A percentile compares a stretch with the other conserved stretches of the same genome.
Conservation (phyloP, 1,284 basidiomycete genomes). For the Peniophora sp. region DNA sequence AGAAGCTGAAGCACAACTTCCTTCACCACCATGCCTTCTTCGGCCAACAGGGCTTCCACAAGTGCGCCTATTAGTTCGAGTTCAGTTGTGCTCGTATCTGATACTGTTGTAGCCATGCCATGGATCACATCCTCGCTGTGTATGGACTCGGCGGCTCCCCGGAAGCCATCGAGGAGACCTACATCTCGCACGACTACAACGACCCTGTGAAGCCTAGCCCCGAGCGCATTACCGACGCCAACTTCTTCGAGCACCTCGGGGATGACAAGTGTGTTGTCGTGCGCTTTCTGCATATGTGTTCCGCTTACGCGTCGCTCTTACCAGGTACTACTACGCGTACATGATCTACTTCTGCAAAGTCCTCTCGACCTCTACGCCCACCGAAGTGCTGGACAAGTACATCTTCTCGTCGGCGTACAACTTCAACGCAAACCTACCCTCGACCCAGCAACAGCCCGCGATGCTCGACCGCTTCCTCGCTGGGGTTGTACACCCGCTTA, state of each 20-base stretch:
- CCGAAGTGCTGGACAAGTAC: slow-evolving; percentile 42
- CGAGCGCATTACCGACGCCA: slow-evolving; percentile 29
- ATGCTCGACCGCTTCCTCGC: slow-evolving; percentile 57
- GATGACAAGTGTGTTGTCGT: slow-evolving; percentile 31
- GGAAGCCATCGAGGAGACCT: slow-evolving; percentile 32
- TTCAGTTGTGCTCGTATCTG: too few relatives aligned
- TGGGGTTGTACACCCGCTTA: slow-evolving; percentile 57
- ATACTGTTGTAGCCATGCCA: slow-evolving; percentile 32
- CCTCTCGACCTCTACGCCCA: slow-evolving; percentile 33
- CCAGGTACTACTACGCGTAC: slow-evolving; percentile 53
- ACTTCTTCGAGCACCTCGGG: slow-evolving; percentile 42
- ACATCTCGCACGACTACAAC: slow-evolving; percentile 34
- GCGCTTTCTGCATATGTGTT: not conserved
- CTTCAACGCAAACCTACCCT: slow-evolving; percentile 4
- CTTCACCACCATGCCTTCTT: not conserved
- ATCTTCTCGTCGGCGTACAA: slow-evolving; percentile 51
- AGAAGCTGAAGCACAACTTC: slow-evolving; percentile 1
- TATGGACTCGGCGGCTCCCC: slow-evolving; percentile 40
- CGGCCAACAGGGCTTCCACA: not conserved
- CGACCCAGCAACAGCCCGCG: slow-evolving; percentile 31
- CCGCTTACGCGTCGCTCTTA: not conserved
- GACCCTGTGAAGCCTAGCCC: slow-evolving; percentile 33
- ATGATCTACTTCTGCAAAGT: slow-evolving; percentile 44
- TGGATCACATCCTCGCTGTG: slow-evolving; percentile 43
- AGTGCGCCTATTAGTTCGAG: not conserved